Evolutionary conservation across 2,329 filamentous ascomycete species (phyloP).

Genomic region (Bretziella fagacearum): DNA sequence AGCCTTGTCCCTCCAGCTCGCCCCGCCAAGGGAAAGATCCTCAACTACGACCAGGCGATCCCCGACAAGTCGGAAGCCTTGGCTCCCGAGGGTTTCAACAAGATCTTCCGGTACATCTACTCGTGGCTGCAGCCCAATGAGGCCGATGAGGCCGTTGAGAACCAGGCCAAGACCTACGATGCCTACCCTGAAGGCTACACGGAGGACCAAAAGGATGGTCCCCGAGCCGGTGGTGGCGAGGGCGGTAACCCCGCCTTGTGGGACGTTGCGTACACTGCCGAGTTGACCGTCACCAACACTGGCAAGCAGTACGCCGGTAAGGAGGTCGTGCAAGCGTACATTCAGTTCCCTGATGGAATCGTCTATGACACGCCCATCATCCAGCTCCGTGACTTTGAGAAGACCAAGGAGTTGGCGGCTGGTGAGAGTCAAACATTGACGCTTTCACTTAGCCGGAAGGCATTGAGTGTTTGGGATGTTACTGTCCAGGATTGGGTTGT

Average conservation of each 20-base stretch:
- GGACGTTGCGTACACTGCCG: slow-evolving; percentile 28
- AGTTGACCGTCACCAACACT: slow-evolving; percentile 35
- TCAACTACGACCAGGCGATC: slow-evolving; percentile 33
- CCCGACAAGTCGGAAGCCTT: slow-evolving; percentile 38
- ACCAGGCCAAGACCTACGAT: slow-evolving; percentile 29
- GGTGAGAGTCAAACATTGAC: slow-evolving; percentile 37
- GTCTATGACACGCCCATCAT: slow-evolving; percentile 45
- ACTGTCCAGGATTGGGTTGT: slow-evolving; percentile 50
- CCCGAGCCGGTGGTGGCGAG: slow-evolving; percentile 49
- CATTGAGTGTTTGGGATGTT: slow-evolving; percentile 58
- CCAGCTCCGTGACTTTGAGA: slow-evolving; percentile 58
- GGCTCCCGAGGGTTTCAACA: slow-evolving; percentile 40
- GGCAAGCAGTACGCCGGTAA: slow-evolving; percentile 29
- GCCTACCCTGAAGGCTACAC: slow-evolving; percentile 50
- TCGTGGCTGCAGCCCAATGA: slow-evolving; percentile 38
- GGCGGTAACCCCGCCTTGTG: slow-evolving; percentile 53
- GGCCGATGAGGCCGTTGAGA: slow-evolving; percentile 26
- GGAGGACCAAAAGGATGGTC: slow-evolving; percentile 24
- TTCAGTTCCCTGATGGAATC: slow-evolving; percentile 26
- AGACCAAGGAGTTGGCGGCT: slow-evolving; percentile 36
- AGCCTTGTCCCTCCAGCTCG: slow-evolving; percentile 22
- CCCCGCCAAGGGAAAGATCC: slow-evolving; percentile 23
- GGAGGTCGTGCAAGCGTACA: slow-evolving; percentile 30
- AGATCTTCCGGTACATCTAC: slow-evolving; percentile 51
- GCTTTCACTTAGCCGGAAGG: slow-evolving; percentile 46